Conservation (phyloP, 768 basidiomycete genomes). For the Suillus subalutaceus region DNA sequence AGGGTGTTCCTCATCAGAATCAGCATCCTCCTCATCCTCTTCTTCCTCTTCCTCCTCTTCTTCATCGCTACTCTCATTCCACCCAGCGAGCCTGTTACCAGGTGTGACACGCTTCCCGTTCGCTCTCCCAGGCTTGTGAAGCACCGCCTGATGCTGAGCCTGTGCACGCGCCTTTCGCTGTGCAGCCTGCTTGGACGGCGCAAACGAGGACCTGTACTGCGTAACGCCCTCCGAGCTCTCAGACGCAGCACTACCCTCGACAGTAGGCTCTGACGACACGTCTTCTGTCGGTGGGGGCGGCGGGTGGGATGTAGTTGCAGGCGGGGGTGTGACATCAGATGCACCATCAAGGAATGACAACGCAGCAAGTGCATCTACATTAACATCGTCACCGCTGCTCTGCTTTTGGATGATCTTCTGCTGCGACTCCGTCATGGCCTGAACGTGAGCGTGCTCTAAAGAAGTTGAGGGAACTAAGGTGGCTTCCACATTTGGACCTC, state of each 20-base stretch:
- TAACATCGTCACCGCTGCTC: constrained; percentile 46
- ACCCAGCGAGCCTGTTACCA: constrained; percentile 43
- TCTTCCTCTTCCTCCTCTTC: constrained; percentile 81
- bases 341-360: constrained; percentile 69
- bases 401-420: constrained; percentile 20
- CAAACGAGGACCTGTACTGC: constrained; percentile 84
- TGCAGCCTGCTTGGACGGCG: constrained; percentile 79
- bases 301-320: constrained; percentile 21
- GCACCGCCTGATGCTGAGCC: constrained; percentile 80
- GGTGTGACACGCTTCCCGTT: constrained; percentile 45
- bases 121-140: constrained; percentile 69
- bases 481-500: constrained; percentile 37
- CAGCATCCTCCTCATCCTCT: constrained; percentile 64
- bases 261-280: constrained; percentile 37
- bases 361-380: constrained; percentile 77
- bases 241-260: constrained; percentile 24
- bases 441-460: constrained; percentile 32
- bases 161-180: constrained; percentile 85
- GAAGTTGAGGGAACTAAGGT: constrained; percentile 43
- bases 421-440: constrained; percentile 35
- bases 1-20: constrained; percentile 55
- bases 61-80: constrained; percentile 78
- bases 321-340: constrained; percentile 13
- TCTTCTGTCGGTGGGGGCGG: constrained; percentile 28
- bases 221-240: constrained; percentile 32